A percentile compares a stretch with the other conserved stretches of the same genome.
phyloP scores from a whole-genome alignment of 371 early-diverging fungal genomes.

The Cokeromyces recurvatus region DNA sequence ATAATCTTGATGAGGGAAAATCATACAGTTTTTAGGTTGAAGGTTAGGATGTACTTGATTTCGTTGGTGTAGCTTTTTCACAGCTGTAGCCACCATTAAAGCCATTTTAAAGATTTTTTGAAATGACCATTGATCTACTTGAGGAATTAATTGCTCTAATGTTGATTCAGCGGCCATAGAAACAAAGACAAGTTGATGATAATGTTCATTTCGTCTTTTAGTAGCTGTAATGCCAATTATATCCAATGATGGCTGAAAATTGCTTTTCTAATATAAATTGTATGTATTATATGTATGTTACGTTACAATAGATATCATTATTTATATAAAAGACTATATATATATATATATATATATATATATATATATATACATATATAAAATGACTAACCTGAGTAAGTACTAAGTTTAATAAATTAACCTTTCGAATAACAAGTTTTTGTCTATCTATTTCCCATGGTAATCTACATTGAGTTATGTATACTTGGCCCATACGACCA shows the following conservation, averaged over 20 bases:
- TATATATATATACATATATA: too few species aligned
- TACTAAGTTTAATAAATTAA: conserved; percentile 2
- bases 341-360: too few species aligned
- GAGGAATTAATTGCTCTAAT: conserved; percentile 20
- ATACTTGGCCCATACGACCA: conserved; percentile 17
- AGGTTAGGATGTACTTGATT: conserved; percentile 11
- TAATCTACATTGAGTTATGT: conserved; percentile 5
- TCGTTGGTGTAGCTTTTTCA: conserved; percentile 10
- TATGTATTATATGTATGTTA: not conserved
- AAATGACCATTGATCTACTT: conserved; percentile 18
- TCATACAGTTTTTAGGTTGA: conserved; percentile 12
- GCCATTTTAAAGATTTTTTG: conserved; percentile 11
- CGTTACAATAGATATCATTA: too few species aligned
- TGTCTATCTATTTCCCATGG: conserved; percentile 1
- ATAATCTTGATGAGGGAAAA: not conserved
- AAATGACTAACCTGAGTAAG: too few species aligned
- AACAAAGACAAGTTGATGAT: conserved; percentile 7
- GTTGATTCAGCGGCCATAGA: conserved; percentile 6
- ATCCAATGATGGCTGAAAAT: too few species aligned
- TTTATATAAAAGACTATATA: too few species aligned
- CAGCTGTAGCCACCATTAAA: conserved; percentile 1
- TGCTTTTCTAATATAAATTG: too few species aligned
- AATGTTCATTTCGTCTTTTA: not conserved
- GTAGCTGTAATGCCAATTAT: conserved; percentile 18
- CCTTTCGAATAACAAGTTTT: conserved; percentile 1